Percentiles rank a stretch among this genome's conserved stretches.
phyloP scores from a whole-genome alignment of 2,329 filamentous ascomycete species.

The Pseudogymnoascus sp. region DNA sequence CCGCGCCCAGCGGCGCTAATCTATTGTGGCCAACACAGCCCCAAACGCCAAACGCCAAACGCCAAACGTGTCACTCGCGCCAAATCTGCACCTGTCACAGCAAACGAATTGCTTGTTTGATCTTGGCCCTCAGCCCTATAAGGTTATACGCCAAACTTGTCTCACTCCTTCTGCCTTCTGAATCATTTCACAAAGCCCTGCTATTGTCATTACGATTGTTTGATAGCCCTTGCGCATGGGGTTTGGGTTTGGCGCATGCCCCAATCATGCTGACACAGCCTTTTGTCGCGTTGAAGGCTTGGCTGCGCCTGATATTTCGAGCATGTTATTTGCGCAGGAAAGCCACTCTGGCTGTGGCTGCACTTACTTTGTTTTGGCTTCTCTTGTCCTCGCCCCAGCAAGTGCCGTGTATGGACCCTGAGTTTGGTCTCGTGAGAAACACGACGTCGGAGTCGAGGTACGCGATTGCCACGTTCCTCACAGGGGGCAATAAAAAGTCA shows the following conservation, averaged over 20 bases:
- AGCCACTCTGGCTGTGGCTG: neutral
- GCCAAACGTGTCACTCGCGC: neutral
- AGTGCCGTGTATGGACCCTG: neutral
- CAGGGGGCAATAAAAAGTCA: constrained; percentile 22
- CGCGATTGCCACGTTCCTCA: constrained; percentile 33
- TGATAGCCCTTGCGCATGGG: neutral
- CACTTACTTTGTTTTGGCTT: neutral
- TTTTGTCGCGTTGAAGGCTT: neutral
- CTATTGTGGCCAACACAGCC: neutral
- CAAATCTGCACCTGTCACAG: neutral
- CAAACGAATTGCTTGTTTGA: neutral
- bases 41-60: neutral
- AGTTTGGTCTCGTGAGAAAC: neutral
- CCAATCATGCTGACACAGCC: neutral
- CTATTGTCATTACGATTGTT: neutral
- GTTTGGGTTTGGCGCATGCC: neutral
- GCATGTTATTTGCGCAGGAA: neutral
- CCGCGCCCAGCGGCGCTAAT: neutral
- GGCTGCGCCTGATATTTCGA: neutral
- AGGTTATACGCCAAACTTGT: neutral
- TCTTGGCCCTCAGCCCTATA: neutral
- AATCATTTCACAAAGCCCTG: neutral
- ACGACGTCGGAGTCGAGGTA: neutral
- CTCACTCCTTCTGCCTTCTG: neutral
- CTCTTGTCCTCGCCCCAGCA: neutral